Evolutionary conservation across 2,329 filamentous ascomycete species (phyloP).

Genomic region (Paraphaeosphaeria minitans): DNA sequence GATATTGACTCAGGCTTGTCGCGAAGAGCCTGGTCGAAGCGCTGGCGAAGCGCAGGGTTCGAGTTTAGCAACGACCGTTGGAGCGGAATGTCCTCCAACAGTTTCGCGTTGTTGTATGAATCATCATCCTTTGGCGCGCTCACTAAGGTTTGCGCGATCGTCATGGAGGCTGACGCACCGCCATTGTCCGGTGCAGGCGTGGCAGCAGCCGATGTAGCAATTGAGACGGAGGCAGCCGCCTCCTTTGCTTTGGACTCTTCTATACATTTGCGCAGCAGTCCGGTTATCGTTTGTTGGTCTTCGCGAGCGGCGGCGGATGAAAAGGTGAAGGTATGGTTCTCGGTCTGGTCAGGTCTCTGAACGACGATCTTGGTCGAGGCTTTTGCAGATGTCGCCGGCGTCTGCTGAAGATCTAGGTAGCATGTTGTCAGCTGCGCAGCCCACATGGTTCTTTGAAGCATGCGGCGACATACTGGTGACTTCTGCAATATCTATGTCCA

Average conservation of each 20-base stretch:
- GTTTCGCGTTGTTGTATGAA: slow-evolving; percentile 79
- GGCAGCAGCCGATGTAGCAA: slow-evolving; percentile 35
- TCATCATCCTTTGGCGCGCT: slow-evolving; percentile 55
- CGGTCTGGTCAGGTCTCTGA: slow-evolving; percentile 66
- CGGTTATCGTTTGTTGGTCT: slow-evolving; percentile 86
- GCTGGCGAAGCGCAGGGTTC: slow-evolving; percentile 74
- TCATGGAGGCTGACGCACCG: slow-evolving; percentile 69
- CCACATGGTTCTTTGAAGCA: slow-evolving; percentile 5
- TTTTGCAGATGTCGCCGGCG: slow-evolving; percentile 83
- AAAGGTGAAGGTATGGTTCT: slow-evolving; percentile 86
- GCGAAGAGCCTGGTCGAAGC: slow-evolving; percentile 82
- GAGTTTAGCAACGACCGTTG: slow-evolving; percentile 89
- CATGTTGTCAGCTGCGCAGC: background rate
- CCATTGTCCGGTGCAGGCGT: slow-evolving; percentile 17
- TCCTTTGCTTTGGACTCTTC: slow-evolving; percentile 64
- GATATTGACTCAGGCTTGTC: slow-evolving; percentile 86
- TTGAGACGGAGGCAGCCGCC: slow-evolving; percentile 33
- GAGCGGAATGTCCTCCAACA: slow-evolving; percentile 78
- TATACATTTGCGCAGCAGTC: slow-evolving; percentile 78
- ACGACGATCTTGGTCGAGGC: slow-evolving; percentile 94
- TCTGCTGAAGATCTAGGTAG: slow-evolving; percentile 84
- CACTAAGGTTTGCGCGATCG: slow-evolving; percentile 72
- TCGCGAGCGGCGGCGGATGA: slow-evolving; percentile 77
- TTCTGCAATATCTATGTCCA: slow-evolving; percentile 73
- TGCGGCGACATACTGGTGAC: slow-evolving; percentile 74